Percentiles rank a stretch among this genome's conserved stretches.
Conservation (phyloP, 73 alveolate species). For the Tetrahymena malaccensis region DNA sequence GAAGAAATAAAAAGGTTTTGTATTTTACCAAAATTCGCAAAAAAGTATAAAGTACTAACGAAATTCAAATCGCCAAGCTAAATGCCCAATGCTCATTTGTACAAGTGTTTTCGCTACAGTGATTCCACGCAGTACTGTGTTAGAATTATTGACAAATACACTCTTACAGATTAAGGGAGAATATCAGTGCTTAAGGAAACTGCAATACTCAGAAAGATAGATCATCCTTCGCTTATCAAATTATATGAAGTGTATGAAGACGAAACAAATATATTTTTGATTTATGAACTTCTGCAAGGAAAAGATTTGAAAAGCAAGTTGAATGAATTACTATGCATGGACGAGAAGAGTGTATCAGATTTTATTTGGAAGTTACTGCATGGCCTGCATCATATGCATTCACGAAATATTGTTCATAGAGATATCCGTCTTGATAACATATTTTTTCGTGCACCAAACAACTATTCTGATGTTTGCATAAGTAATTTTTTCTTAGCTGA, state of each 20-base stretch:
- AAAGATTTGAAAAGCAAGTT: conserved; percentile 19
- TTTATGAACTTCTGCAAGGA: conserved; percentile 10
- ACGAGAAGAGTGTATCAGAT: conserved; percentile 22
- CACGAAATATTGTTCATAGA: conserved; percentile 17
- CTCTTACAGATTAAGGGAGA: background rate
- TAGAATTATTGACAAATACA: conserved; percentile 22
- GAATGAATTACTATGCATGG: conserved; percentile 21
- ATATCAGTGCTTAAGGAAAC: conserved; percentile 2
- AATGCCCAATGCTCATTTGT: conserved; percentile 15
- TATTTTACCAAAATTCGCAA: conserved; percentile 16
- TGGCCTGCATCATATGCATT: conserved; percentile 30
- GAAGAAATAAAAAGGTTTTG: conserved; percentile 13
- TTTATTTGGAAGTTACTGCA: conserved; percentile 11
- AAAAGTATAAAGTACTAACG: conserved; percentile 20
- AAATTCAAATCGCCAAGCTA: conserved; percentile 5
- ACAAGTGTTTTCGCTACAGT: conserved; percentile 2
- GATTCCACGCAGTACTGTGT: conserved; percentile 18
- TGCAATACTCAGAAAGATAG: conserved; percentile 8
- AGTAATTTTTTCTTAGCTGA: conserved; percentile 35
- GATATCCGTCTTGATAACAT: conserved; percentile 29
- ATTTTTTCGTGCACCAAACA: conserved; percentile 8
- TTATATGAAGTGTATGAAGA: conserved; percentile 31
- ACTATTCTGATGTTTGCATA: conserved; percentile 8
- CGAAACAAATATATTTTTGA: conserved; percentile 6
- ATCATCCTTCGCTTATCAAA: conserved; percentile 23